Base-by-base conservation (phyloP, 2,329 filamentous ascomycete species). In the Talaromyces piceae region DNA sequence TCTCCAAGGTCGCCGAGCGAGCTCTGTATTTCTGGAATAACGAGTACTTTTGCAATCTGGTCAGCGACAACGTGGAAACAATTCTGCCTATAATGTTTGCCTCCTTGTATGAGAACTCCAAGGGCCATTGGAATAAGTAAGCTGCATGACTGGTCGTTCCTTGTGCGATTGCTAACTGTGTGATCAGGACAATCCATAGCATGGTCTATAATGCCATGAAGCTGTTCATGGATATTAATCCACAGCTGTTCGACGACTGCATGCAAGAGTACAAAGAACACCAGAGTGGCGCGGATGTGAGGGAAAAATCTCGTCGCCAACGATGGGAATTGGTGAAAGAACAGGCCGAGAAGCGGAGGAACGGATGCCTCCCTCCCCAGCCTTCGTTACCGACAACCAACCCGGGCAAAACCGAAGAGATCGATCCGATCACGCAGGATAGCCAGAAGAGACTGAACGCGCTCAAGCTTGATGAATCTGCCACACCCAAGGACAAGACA, bases 131-230 rank as follows among this genome's bases (percentile, higher is more conserved):
- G 93, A 98, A 98, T 13, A 37, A 20, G 16, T 31, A 44, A 6
- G 27, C 25, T 28, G 11, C 13, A 4, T 43, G 39, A 43, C 5
- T 25, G 16, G 7, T 30, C 7, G 20, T 13, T 41, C 12, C 22
- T 22, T 25, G 11, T 5, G 2, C 11, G 20, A 9, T 41, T 46
- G 44, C 23, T 28, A 16, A 26, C 50, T 53, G 50, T 71, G 77
- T n/a, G n/a, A 46, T 6, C 47, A 97, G 93, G 63, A 98, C 93
- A 6, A 98, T 98, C 59, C 93, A 98, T 66, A 93, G 93, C 67
- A 97, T 98, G 91, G 93, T 98, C 9, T 97, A 97, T 70, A 98
- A 97, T 64, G 93, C 93, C 52, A 97, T 98, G 93, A 98, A 98
- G 70, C 81, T 98, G 31, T 98, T 98, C 71, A 98, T 98, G 93